Percentiles rank a stretch among this genome's conserved stretches.
These are phyloP conservation scores for Camelina hispida DNA, from an alignment of 345 rosid genomes.

Conservation along the genomic window DNA sequence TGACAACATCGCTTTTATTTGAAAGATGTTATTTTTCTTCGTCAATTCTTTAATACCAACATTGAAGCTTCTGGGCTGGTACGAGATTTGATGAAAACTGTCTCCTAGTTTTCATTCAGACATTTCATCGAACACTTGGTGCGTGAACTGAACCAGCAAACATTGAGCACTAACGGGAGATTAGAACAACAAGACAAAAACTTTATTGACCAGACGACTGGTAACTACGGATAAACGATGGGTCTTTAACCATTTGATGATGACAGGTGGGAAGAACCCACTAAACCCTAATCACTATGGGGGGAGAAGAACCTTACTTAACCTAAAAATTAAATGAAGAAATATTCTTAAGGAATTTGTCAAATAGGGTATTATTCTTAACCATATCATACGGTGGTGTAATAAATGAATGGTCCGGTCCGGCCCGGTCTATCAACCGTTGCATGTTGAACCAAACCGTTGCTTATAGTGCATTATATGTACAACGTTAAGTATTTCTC, in stretches of 20 bases:
- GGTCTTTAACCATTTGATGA: neutral
- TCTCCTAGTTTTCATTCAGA: conserved; percentile 19
- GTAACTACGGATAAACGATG: neutral
- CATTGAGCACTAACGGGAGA: neutral
- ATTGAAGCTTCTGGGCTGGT: neutral
- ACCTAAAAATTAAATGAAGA: neutral
- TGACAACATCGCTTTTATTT: conserved; percentile 17
- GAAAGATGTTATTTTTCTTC: neutral
- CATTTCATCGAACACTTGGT: conserved; percentile 39
- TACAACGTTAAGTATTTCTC: no score
- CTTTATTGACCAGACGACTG: neutral
- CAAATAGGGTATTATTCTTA: neutral
- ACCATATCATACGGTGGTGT: no score
- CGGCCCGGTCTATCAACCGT: neutral
- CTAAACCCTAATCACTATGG: neutral
- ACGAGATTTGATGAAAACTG: neutral
- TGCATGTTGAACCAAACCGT: neutral
- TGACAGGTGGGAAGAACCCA: neutral
- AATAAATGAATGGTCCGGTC: neutral
- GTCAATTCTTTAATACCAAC: neutral
- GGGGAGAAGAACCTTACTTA: neutral
- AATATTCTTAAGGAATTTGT: neutral
- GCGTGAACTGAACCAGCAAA: neutral
- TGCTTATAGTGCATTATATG: neutral
- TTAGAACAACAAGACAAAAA: neutral